These are phyloP conservation scores for Trametes elegans DNA, from an alignment of 768 basidiomycete genomes.

Conservation along the genomic window DNA sequence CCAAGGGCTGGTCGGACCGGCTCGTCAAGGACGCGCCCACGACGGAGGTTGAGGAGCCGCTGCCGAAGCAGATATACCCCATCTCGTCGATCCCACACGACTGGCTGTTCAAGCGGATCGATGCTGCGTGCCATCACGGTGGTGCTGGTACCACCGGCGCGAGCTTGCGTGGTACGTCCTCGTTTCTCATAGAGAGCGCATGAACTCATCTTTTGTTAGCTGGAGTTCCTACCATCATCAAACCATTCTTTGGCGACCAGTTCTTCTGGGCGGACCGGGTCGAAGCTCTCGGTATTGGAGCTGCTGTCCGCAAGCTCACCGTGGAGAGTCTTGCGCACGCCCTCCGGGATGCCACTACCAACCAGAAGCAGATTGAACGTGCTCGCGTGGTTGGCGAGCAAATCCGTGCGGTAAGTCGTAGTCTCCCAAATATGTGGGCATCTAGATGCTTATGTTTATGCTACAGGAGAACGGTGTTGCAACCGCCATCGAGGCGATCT, in stretches of 20 bases:
- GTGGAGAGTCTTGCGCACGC: conserved; percentile 77
- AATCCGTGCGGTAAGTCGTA: conserved; percentile 67
- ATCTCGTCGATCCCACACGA: conserved; percentile 90
- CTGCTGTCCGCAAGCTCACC: conserved; percentile 84
- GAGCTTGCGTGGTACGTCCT: conserved; percentile 73
- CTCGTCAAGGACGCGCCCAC: conserved; percentile 61
- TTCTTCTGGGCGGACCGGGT: conserved; percentile 98
- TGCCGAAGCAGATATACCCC: conserved; percentile 78
- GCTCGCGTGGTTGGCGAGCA: conserved; percentile 83
- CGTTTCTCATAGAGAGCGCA: background rate
- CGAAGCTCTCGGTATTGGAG: conserved; percentile 92
- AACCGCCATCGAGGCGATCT: conserved; percentile 92
- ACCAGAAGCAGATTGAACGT: conserved; percentile 83
- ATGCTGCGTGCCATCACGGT: conserved; percentile 98
- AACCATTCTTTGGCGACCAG: conserved; percentile 98
- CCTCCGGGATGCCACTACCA: conserved; percentile 77
- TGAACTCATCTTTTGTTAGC: conserved; percentile 40
- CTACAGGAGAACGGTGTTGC: conserved; percentile 89
- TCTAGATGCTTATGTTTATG: background rate
- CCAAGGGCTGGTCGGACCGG: conserved; percentile 98
- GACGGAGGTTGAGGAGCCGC: conserved; percentile 61
- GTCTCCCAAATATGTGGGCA: background rate
- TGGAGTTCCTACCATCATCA: conserved; percentile 93
- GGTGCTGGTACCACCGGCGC: conserved; percentile 97
- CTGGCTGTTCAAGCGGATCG: conserved; percentile 92